Evolutionary conservation across 2,329 filamentous ascomycete genomes (phyloP).

Genomic region (Clarireedia hainanense): DNA sequence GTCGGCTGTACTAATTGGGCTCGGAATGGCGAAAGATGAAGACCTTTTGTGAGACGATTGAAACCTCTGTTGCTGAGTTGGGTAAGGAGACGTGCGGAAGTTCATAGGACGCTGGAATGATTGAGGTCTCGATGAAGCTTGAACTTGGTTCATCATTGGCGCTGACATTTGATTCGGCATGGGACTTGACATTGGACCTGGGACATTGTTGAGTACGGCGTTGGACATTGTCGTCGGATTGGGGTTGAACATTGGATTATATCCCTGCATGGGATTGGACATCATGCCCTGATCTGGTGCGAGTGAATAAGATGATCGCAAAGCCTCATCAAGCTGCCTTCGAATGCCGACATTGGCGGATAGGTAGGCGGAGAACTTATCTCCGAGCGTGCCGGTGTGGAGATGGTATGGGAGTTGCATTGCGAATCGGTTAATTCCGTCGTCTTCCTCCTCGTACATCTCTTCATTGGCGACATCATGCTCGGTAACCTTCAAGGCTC

Average conservation of each 20-base stretch:
- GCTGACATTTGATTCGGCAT: not conserved
- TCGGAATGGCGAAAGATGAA: too few relatives aligned
- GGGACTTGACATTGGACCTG: not conserved
- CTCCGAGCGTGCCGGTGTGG: not conserved
- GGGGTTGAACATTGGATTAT: not conserved
- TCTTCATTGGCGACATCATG: conserved; percentile 85
- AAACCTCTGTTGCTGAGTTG: too few relatives aligned
- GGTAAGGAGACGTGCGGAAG: too few relatives aligned
- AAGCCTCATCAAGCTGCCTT: not conserved
- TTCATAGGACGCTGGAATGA: not conserved
- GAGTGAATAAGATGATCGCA: not conserved
- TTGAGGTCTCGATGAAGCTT: not conserved
- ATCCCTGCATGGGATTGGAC: not conserved
- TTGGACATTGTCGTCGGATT: too few relatives aligned
- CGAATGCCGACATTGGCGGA: not conserved
- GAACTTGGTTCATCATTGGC: not conserved
- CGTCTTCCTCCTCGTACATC: conserved; percentile 76
- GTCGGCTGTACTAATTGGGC: too few relatives aligned
- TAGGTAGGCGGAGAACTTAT: not conserved
- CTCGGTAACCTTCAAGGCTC: conserved; percentile 72
- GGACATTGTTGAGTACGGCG: too few relatives aligned
- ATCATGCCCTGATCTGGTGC: not conserved
- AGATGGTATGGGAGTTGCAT: not conserved
- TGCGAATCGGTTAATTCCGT: not conserved
- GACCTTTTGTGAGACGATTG: too few relatives aligned